Evolutionary conservation across 1,284 basidiomycete genomes (phyloP).

Genomic region (Tylopilus sp.): DNA sequence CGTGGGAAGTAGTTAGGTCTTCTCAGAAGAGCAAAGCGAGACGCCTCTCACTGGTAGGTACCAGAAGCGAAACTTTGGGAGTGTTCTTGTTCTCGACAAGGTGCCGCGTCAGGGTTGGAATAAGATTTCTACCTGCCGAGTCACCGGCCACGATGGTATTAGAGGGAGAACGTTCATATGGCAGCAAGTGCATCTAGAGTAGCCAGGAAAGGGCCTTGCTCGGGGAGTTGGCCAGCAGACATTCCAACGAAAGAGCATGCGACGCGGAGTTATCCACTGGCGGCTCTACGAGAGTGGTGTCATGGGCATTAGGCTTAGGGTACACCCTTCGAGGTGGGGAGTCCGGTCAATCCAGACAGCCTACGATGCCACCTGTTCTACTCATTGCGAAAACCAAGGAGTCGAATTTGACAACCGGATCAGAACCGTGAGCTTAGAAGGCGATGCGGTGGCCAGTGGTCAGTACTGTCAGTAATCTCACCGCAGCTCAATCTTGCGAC

Average conservation of each 20-base stretch:
- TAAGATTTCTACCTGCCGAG: conserved; percentile 57
- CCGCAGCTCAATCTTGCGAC: not conserved
- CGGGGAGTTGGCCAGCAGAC: conserved; percentile 26
- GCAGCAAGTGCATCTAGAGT: conserved; percentile 50
- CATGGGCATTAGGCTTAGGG: conserved; percentile 29
- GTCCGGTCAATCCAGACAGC: conserved; percentile 47
- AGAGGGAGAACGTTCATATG: conserved; percentile 39
- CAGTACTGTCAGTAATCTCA: not conserved
- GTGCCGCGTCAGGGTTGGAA: conserved; percentile 42
- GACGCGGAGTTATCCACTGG: conserved; percentile 16
- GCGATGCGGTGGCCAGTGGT: not conserved
- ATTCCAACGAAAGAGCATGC: conserved; percentile 41
- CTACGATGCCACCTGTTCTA: conserved; percentile 12
- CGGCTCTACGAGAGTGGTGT: conserved; percentile 32
- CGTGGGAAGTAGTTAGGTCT: conserved; percentile 35
- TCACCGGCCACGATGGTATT: conserved; percentile 56
- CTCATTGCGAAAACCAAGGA: not conserved
- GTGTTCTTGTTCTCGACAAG: conserved; percentile 29
- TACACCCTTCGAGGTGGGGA: conserved; percentile 37
- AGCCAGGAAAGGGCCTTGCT: conserved; percentile 43
- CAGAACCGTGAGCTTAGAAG: conserved; percentile 4
- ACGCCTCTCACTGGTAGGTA: conserved; percentile 34
- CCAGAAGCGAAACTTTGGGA: conserved; percentile 29
- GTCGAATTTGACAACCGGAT: not conserved
- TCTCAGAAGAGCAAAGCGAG: conserved; percentile 44